Conservation (phyloP, 2,329 filamentous ascomycete genomes). For the Plectosphaerella sp. region DNA sequence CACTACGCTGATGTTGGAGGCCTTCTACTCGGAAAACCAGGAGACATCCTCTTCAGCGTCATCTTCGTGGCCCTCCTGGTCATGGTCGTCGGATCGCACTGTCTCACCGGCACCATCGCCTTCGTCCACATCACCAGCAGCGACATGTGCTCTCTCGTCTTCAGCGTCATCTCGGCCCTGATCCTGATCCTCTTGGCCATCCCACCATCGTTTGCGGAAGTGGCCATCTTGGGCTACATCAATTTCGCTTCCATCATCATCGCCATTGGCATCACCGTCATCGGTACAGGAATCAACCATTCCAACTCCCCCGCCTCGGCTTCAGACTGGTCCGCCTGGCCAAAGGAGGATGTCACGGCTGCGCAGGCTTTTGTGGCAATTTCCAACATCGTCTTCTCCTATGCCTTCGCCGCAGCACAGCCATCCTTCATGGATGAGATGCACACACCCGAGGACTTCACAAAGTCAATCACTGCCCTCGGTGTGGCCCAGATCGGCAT, state of each 20-base stretch:
- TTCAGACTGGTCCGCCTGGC: slow-evolving; percentile 38
- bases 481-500: slow-evolving; percentile 58
- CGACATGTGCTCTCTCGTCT: slow-evolving; percentile 39
- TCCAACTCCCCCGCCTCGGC: slow-evolving; percentile 28
- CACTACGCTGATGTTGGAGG: slow-evolving; percentile 67
- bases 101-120: slow-evolving; percentile 65
- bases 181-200: slow-evolving; percentile 40
- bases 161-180: slow-evolving; percentile 39
- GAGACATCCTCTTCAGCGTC: slow-evolving; percentile 57
- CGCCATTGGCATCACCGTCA: slow-evolving; percentile 36
- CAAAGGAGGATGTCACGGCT: slow-evolving; percentile 39
- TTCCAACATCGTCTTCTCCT: slow-evolving; percentile 68
- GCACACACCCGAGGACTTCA: slow-evolving; percentile 41
- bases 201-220: slow-evolving; percentile 43
- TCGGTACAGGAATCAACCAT: slow-evolving; percentile 25
- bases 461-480: slow-evolving; percentile 55
- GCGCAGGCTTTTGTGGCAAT: slow-evolving; percentile 56
- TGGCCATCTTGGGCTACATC: slow-evolving; percentile 45
- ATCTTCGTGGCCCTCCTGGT: slow-evolving; percentile 61
- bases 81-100: slow-evolving; percentile 69
- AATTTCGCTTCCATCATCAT: slow-evolving; percentile 60
- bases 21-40: slow-evolving; percentile 55
- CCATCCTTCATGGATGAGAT: slow-evolving; percentile 51
- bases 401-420: slow-evolving; percentile 49
- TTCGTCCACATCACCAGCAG: slow-evolving; percentile 60